Conservation (phyloP, 495 filamentous ascomycete genomes). For the Cercophora samala region DNA sequence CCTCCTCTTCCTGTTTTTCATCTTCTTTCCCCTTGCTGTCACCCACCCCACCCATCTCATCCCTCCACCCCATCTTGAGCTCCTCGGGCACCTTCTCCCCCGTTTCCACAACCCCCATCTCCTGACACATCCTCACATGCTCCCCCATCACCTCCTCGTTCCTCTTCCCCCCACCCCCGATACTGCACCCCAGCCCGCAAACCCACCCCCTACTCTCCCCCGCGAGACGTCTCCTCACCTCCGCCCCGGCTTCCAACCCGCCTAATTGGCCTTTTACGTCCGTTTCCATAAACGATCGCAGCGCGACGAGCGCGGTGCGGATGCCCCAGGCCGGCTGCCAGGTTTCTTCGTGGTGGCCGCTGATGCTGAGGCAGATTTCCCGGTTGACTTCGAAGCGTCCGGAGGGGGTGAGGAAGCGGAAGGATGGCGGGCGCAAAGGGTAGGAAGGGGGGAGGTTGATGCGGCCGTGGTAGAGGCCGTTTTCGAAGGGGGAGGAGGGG, state of each 20-base stretch:
- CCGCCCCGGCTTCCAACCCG: constrained; percentile 69
- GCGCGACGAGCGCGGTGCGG: constrained; percentile 68
- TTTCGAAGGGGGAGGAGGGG: constrained; percentile 70
- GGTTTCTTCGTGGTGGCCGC: constrained; percentile 92
- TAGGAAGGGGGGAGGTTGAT: constrained; percentile 87
- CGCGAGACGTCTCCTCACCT: constrained; percentile 63
- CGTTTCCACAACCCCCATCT: constrained; percentile 56
- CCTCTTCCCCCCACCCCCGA: constrained; percentile 42
- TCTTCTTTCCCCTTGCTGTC: constrained; percentile 17
- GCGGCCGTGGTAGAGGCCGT: constrained; percentile 90
- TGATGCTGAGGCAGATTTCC: constrained; percentile 92
- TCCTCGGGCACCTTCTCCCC: constrained; percentile 52
- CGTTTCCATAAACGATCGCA: constrained; percentile 71
- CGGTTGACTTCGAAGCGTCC: constrained; percentile 95
- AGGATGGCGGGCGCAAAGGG: constrained; percentile 82
- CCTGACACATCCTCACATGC: constrained; percentile 55
- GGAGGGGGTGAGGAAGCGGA: constrained; percentile 89
- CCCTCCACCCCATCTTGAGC: constrained; percentile 56
- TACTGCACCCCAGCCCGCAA: constrained; percentile 59
- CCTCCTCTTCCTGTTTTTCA: constrained; percentile 17
- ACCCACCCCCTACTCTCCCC: constrained; percentile 51
- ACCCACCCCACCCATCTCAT: constrained; percentile 38
- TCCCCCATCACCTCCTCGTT: constrained; percentile 72
- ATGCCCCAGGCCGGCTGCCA: constrained; percentile 99
- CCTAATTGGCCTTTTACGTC: constrained; percentile 78